Conservation (phyloP, 768 basidiomycete genomes). For the Coprinopsis cinerea region DNA sequence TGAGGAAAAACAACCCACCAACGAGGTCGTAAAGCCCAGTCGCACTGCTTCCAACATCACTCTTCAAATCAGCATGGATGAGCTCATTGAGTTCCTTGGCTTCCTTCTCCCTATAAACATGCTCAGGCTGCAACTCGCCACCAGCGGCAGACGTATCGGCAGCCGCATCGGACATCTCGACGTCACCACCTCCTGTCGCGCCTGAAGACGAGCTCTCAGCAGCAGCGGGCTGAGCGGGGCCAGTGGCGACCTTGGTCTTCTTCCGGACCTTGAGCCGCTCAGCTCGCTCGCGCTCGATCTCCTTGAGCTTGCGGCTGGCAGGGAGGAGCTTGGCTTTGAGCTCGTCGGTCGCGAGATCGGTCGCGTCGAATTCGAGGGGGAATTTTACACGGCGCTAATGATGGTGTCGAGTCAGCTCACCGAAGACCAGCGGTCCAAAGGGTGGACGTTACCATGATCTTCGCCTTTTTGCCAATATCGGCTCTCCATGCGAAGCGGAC, state of each 20-base stretch:
- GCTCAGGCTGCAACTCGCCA: slow-evolving; percentile 61
- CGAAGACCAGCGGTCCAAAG: background rate
- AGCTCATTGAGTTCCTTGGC: slow-evolving; percentile 56
- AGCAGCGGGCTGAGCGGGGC: slow-evolving; percentile 22
- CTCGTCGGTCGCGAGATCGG: slow-evolving; percentile 78
- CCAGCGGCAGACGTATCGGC: slow-evolving; percentile 16
- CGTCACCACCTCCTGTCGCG: slow-evolving; percentile 31
- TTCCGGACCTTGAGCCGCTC: slow-evolving; percentile 82
- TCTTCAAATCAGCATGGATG: slow-evolving; percentile 54
- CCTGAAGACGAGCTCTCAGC: slow-evolving; percentile 15
- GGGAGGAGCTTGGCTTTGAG: slow-evolving; percentile 67
- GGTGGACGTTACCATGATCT: slow-evolving; percentile 88
- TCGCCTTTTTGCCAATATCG: slow-evolving; percentile 89
- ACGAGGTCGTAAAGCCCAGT: slow-evolving; percentile 89
- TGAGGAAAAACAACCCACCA: slow-evolving; percentile 52
- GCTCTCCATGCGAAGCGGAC: slow-evolving; percentile 93
- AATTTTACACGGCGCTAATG: slow-evolving; percentile 82
- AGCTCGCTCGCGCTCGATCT: slow-evolving; percentile 74
- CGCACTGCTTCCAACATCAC: slow-evolving; percentile 67
- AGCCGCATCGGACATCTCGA: slow-evolving; percentile 41
- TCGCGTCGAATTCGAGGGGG: slow-evolving; percentile 78
- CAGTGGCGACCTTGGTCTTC: slow-evolving; percentile 48
- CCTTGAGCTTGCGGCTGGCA: slow-evolving; percentile 65
- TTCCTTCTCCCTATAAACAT: slow-evolving; percentile 59
- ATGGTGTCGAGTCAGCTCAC: background rate